Conservation (phyloP, 2,329 filamentous ascomycete genomes). For the Cladosporium cucumerinum region DNA sequence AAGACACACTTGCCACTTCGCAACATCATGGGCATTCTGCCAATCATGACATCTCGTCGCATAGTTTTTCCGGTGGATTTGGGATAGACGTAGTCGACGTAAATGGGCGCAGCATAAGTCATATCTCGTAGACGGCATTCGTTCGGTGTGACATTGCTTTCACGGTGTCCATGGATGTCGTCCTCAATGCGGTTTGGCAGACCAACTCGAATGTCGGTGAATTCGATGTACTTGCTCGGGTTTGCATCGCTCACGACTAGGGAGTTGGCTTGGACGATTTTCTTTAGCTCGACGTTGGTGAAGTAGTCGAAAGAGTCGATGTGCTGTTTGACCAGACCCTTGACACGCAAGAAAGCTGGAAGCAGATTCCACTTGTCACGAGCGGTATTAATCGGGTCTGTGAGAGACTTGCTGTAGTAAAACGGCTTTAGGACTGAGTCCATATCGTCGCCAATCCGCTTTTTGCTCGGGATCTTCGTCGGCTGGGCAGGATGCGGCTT, state of each 20-base stretch:
- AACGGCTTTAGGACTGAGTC: constrained; percentile 66
- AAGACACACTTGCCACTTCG: constrained; percentile 91
- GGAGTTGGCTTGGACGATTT: constrained; percentile 89
- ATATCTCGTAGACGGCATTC: constrained; percentile 95
- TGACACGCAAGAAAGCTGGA: constrained; percentile 96
- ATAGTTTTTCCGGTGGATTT: constrained; percentile 74
- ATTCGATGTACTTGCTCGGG: constrained; percentile 75
- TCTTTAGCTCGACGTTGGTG: constrained; percentile 92
- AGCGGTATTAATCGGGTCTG: constrained; percentile 67
- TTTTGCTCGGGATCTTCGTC: constrained; percentile 21
- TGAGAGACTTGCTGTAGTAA: constrained; percentile 65
- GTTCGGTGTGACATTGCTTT: constrained; percentile 75
- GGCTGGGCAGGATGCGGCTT: constrained; percentile 17
- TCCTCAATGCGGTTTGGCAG: constrained; percentile 76
- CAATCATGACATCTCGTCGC: constrained; percentile 72
- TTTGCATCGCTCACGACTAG: constrained; percentile 89
- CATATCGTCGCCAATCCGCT: constrained; percentile 36
- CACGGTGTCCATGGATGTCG: constrained; percentile 64
- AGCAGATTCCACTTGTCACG: constrained; percentile 95
- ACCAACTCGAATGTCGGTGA: constrained; percentile 75
- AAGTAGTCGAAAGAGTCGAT: constrained; percentile 99
- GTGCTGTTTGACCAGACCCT: constrained; percentile 94
- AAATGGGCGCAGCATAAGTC: constrained; percentile 94
- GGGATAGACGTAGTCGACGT: constrained; percentile 87
- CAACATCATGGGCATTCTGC: constrained; percentile 93